Evolutionary conservation across 768 basidiomycete species (phyloP).

Genomic region (Gymnopilus dilepis): DNA sequence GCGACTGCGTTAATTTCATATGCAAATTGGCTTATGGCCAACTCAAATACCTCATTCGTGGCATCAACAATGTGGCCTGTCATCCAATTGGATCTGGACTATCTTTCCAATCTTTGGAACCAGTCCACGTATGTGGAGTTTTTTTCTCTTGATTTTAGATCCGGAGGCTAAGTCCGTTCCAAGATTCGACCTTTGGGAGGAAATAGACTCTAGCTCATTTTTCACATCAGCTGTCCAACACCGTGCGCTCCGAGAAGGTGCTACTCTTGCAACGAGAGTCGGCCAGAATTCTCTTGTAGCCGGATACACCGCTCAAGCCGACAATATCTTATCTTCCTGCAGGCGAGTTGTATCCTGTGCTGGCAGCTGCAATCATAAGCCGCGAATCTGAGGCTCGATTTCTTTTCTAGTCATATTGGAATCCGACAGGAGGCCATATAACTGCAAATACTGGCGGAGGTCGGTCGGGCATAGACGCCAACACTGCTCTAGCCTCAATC

Average conservation of each 20-base stretch:
- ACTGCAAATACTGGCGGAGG: slow-evolving; percentile 79
- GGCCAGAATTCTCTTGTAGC: slow-evolving; percentile 51
- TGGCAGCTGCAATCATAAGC: no score
- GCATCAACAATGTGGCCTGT: slow-evolving; percentile 67
- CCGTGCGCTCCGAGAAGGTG: slow-evolving; percentile 72
- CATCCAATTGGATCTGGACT: slow-evolving; percentile 76
- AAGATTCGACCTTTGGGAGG: slow-evolving; percentile 81
- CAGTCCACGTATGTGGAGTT: slow-evolving; percentile 50
- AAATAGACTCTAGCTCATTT: slow-evolving; percentile 73
- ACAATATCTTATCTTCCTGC: slow-evolving; percentile 72
- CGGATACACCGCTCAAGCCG: slow-evolving; percentile 62
- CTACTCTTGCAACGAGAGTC: slow-evolving; percentile 60
- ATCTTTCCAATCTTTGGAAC: slow-evolving; percentile 73
- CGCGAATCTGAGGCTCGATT: neutral
- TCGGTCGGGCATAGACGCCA: slow-evolving; percentile 77
- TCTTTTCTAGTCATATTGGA: slow-evolving; percentile 72
- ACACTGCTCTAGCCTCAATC: slow-evolving; percentile 74
- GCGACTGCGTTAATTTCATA: slow-evolving; percentile 72
- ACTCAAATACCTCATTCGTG: slow-evolving; percentile 57
- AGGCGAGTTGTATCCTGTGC: slow-evolving; percentile 37
- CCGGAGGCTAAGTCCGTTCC: neutral
- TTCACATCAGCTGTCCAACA: slow-evolving; percentile 84
- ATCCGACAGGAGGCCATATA: slow-evolving; percentile 59
- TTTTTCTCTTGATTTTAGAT: neutral
- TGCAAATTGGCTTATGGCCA: slow-evolving; percentile 66